Conservation (phyloP, 1,284 basidiomycete genomes). For the Pholiota adiposa region DNA sequence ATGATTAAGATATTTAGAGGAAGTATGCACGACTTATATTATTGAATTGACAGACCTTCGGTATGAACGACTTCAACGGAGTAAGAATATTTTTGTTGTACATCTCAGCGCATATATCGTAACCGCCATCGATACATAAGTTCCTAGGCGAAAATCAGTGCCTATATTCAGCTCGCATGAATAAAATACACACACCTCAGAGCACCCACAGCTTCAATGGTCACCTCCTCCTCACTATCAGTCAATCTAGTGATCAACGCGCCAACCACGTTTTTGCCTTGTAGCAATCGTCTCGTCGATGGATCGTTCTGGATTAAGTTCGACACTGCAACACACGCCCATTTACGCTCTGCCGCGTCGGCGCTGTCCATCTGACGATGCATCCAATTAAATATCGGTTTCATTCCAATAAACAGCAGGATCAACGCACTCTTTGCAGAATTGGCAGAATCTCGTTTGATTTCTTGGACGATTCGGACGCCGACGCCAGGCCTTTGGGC, state of each 20-base stretch:
- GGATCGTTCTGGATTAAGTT: slow-evolving; percentile 88
- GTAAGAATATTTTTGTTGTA: slow-evolving; percentile 92
- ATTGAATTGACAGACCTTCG: slow-evolving; percentile 56
- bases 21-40: not conserved
- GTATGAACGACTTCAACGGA: slow-evolving; percentile 73
- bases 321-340: slow-evolving; percentile 92
- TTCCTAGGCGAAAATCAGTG: slow-evolving; percentile 58
- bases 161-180: no score
- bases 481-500: slow-evolving; percentile 75
- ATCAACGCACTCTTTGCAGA: slow-evolving; percentile 69
- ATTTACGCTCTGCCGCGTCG: slow-evolving; percentile 81
- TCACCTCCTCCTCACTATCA: slow-evolving; percentile 85
- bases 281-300: slow-evolving; percentile 84
- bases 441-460: slow-evolving; percentile 82
- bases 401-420: no score
- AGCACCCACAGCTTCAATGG: slow-evolving; percentile 85
- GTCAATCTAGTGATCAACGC: slow-evolving; percentile 82
- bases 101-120: slow-evolving; percentile 94
- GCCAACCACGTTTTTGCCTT: slow-evolving; percentile 90
- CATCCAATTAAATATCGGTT: slow-evolving; percentile 5
- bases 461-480: slow-evolving; percentile 73
- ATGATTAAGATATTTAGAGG: not conserved
- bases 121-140: slow-evolving; percentile 91
- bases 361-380: slow-evolving; percentile 67
- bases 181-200: slow-evolving; percentile 58